Evolutionary conservation across 2,329 filamentous ascomycete species (phyloP).

Genomic region (Sporothrix sp.): DNA sequence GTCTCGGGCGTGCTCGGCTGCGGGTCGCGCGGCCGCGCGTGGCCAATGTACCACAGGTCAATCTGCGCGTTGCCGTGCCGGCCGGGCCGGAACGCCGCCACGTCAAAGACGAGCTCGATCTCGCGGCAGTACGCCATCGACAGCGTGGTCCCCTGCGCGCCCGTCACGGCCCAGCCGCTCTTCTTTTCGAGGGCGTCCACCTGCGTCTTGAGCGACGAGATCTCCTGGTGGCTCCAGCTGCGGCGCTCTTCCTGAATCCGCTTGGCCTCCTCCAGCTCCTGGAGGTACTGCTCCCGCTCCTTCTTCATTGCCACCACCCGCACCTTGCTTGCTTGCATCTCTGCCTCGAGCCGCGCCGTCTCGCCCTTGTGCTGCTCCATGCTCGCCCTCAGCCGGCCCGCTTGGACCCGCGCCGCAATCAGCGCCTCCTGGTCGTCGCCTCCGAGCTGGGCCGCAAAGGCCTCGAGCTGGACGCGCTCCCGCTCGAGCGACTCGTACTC

Average conservation of each 20-base stretch:
- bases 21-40: conserved; percentile 42
- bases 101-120: conserved; percentile 64
- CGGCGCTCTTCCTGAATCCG: conserved; percentile 77
- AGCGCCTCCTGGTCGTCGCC: conserved; percentile 76
- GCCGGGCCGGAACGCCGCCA: conserved; percentile 45
- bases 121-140: conserved; percentile 66
- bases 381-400: conserved; percentile 55
- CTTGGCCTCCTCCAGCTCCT: conserved; percentile 75
- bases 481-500: conserved; percentile 51
- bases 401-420: conserved; percentile 57
- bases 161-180: conserved; percentile 63
- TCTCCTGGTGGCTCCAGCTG: conserved; percentile 78
- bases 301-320: conserved; percentile 52
- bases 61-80: conserved; percentile 45
- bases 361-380: conserved; percentile 59
- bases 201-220: conserved; percentile 57
- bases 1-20: conserved; percentile 53
- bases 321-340: conserved; percentile 58
- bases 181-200: conserved; percentile 56
- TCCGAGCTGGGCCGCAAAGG: conserved; percentile 63
- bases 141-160: conserved; percentile 50
- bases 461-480: conserved; percentile 54
- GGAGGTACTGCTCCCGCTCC: conserved; percentile 58
- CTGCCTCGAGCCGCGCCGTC: conserved; percentile 55
- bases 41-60: conserved; percentile 60